phyloP scores from a whole-genome alignment of 768 basidiomycete genomes.

The Psilocybe sp. region DNA sequence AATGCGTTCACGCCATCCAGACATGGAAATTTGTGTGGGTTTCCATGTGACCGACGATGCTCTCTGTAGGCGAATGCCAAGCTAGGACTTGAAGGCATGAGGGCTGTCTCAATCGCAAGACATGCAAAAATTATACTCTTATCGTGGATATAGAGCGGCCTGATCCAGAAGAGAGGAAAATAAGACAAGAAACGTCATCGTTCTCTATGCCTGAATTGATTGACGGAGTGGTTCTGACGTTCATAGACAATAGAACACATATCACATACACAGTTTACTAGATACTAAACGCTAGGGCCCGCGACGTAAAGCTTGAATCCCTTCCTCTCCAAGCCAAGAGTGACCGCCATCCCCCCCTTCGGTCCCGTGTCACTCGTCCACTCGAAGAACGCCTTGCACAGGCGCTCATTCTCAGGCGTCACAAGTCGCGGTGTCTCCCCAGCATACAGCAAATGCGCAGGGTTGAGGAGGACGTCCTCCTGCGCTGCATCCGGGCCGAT shows the following conservation, averaged over 20 bases:
- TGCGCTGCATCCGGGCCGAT: slow-evolving; percentile 34
- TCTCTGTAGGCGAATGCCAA: no score
- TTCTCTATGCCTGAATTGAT: no score
- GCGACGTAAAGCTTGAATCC: slow-evolving; percentile 27
- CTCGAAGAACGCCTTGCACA: slow-evolving; percentile 37
- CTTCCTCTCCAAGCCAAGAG: slow-evolving; percentile 33
- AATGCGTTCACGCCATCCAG: no score
- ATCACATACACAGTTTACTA: neutral
- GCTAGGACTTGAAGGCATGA: no score
- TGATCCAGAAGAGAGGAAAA: no score
- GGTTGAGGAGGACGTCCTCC: slow-evolving; percentile 44
- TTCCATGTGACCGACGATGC: no score
- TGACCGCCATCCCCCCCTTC: slow-evolving; percentile 43
- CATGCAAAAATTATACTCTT: no score
- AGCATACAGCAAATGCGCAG: slow-evolving; percentile 36
- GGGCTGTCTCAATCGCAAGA: no score
- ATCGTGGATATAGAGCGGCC: no score
- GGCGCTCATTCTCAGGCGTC: slow-evolving; percentile 17
- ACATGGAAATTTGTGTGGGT: no score
- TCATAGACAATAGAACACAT: neutral
- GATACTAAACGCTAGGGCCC: slow-evolving; percentile 16
- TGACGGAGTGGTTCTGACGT: no score
- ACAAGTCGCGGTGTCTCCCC: slow-evolving; percentile 21
- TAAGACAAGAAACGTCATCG: no score
- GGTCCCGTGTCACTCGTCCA: slow-evolving; percentile 33